Evolutionary conservation across 768 basidiomycete genomes (phyloP).

Genomic region (Melanogaster broomeanus): DNA sequence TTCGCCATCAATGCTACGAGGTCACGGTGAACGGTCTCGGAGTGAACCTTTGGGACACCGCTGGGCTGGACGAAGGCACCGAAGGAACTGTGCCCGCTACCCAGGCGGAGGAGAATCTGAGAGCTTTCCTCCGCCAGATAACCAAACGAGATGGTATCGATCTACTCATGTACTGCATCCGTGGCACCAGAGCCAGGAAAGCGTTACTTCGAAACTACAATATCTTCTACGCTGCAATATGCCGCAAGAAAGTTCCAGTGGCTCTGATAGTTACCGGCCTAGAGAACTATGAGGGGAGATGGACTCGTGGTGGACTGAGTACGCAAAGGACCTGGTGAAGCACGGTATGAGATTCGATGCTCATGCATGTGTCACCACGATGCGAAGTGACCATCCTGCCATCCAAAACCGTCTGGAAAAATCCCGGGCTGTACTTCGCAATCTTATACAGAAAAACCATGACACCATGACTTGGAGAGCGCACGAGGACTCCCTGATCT

Average conservation of each 20-base stretch:
- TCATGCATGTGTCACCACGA: conserved; percentile 43
- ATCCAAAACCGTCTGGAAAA: conserved; percentile 19
- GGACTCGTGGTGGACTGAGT: conserved; percentile 40
- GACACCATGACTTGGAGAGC: conserved; percentile 21
- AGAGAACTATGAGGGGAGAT: conserved; percentile 35
- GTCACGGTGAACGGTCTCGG: conserved; percentile 16
- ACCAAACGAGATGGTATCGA: conserved; percentile 26
- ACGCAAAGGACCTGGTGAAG: conserved; percentile 30
- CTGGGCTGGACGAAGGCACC: conserved; percentile 33
- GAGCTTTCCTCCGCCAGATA: conserved; percentile 35
- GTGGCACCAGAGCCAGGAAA: conserved; percentile 32
- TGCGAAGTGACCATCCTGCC: conserved; percentile 23
- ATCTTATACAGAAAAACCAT: conserved; percentile 15
- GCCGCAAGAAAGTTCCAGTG: conserved; percentile 32
- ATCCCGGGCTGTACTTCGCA: conserved; percentile 20
- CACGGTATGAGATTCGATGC: conserved; percentile 39
- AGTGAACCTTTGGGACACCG: conserved; percentile 34
- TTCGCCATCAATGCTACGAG: conserved; percentile 23
- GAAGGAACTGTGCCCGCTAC: conserved; percentile 27
- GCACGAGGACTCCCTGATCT: conserved; percentile 15
- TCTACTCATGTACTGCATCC: conserved; percentile 36
- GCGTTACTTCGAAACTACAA: conserved; percentile 31
- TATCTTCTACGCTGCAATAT: conserved; percentile 30
- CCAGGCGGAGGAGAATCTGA: conserved; percentile 27
- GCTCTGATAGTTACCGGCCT: conserved; percentile 38